Evolutionary conservation across 2,329 filamentous ascomycete species (phyloP), one percentile per base, ranked within the genome.

Genomic region (Zasmidium cellare): DNA sequence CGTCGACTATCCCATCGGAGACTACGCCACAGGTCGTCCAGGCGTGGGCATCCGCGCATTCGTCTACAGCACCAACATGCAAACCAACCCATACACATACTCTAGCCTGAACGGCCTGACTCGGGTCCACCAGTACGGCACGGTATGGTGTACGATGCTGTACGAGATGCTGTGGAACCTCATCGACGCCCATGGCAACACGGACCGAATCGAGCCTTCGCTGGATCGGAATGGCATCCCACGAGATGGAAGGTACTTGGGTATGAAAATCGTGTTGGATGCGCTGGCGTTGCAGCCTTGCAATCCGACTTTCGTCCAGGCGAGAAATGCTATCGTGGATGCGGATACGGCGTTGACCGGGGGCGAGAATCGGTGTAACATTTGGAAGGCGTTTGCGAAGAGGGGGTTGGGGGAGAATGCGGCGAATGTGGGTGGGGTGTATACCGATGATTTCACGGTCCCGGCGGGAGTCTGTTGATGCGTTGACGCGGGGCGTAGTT

Each of bases 151-250:
- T 2, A 78, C 75, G 0, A 78, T 79, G 45, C 73, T 85, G 3
- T 84, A 84, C 69, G 82, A 85, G 64, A 74, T 84, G 12, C 68
- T 84, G 56, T 85, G 83, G 82, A 83, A 82, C 70, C 65, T 85
- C 31, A 81, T 84, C 57, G 82, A 82, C 52, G 81, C 81, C 72
- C 70, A 83, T 59, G 82, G 82, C 55, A 81, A 80, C 71, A 82
- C 77, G 45, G 72, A 77, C 47, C 72, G 59, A 0, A 70, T 70
- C 9, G 64, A 69, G 16, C 82, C 82, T 0, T 68, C 70, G 1
- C 78, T 83, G 51, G 64, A 70, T 11, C 25, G 46, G 11, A 72
- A 74, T 9, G 78, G 80, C 2, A 75, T 83, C 1, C 82, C 82
- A 2, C 79, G 74, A 0, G 81, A 84, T 56, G 82, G 82, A 19